phyloP scores from a whole-genome alignment of 495 filamentous ascomycete species.

The Penicillium diatomitis region DNA sequence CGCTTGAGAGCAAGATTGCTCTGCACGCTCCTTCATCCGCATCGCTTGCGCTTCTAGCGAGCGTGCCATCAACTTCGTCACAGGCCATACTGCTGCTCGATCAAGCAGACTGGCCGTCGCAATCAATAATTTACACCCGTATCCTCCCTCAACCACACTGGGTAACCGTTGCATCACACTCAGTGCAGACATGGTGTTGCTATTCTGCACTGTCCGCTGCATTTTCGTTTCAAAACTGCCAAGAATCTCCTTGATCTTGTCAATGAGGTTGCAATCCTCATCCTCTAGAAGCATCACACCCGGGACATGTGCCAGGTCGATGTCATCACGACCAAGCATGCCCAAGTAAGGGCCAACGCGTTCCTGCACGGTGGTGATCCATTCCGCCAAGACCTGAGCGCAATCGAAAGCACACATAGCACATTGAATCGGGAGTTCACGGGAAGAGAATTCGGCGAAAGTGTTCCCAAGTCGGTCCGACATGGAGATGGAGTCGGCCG shows the following conservation, averaged over 20 bases:
- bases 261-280: slow-evolving; percentile 80
- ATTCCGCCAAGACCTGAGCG: slow-evolving; percentile 93
- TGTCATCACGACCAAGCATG: slow-evolving; percentile 71
- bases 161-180: slow-evolving; percentile 45
- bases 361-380: slow-evolving; percentile 91
- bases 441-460: slow-evolving; percentile 74
- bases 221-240: slow-evolving; percentile 74
- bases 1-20: slow-evolving; percentile 38
- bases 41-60: slow-evolving; percentile 79
- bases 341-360: slow-evolving; percentile 84
- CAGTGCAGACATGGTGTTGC: slow-evolving; percentile 40
- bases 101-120: slow-evolving; percentile 86
- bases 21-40: slow-evolving; percentile 65
- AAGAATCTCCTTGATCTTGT: slow-evolving; percentile 77
- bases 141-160: slow-evolving; percentile 57
- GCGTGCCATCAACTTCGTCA: slow-evolving; percentile 80
- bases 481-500: slow-evolving; percentile 85
- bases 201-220: slow-evolving; percentile 42
- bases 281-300: slow-evolving; percentile 86
- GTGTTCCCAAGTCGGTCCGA: slow-evolving; percentile 81
- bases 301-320: slow-evolving; percentile 67
- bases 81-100: slow-evolving; percentile 89
- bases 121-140: slow-evolving; percentile 76
- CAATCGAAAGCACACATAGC: slow-evolving; percentile 94
- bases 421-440: slow-evolving; percentile 88